Evolutionary conservation across 1,139 yeast species (phyloP).

Genomic region (Kurtzmaniella quercitrusa): DNA sequence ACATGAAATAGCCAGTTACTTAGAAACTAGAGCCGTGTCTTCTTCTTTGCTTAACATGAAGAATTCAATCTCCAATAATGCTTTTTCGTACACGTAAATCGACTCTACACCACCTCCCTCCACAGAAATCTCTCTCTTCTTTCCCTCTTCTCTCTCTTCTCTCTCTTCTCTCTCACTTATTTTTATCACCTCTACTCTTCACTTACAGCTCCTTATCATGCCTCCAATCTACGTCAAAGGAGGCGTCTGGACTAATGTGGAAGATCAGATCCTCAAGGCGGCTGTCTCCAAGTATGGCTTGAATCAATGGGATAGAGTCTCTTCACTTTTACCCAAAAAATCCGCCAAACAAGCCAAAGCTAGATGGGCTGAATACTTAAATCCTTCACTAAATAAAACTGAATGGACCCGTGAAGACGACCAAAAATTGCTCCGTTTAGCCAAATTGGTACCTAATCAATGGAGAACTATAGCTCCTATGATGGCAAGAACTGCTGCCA

Average conservation of each 20-base stretch:
- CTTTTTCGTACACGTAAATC: too few species aligned
- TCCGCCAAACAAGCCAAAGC: slow-evolving; percentile 91
- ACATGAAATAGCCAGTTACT: too few species aligned
- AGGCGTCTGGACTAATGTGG: slow-evolving; percentile 88
- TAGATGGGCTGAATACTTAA: slow-evolving; percentile 87
- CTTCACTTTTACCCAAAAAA: slow-evolving; percentile 79
- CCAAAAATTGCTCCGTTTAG: slow-evolving; percentile 61
- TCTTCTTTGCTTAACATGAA: too few species aligned
- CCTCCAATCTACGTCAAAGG: slow-evolving; percentile 74
- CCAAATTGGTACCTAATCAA: slow-evolving; percentile 78
- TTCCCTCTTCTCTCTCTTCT: background rate
- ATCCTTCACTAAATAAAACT: slow-evolving; percentile 60
- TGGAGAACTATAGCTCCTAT: slow-evolving; percentile 87
- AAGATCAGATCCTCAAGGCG: slow-evolving; percentile 84
- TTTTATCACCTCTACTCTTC: background rate
- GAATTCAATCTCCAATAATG: too few species aligned
- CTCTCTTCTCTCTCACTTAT: background rate
- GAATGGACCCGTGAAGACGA: slow-evolving; percentile 82
- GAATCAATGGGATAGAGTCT: slow-evolving; percentile 92
- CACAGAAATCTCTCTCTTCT: background rate
- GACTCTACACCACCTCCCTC: too few species aligned
- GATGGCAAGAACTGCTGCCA: slow-evolving; percentile 82
- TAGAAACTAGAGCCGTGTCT: too few species aligned
- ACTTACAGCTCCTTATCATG: slow-evolving; percentile 10
- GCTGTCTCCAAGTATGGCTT: slow-evolving; percentile 92